Percentiles rank a stretch among this genome's conserved stretches.
These are phyloP conservation scores for Taphrina deformans DNA, from an alignment of 1,139 yeast genomes.

Conservation along the genomic window DNA sequence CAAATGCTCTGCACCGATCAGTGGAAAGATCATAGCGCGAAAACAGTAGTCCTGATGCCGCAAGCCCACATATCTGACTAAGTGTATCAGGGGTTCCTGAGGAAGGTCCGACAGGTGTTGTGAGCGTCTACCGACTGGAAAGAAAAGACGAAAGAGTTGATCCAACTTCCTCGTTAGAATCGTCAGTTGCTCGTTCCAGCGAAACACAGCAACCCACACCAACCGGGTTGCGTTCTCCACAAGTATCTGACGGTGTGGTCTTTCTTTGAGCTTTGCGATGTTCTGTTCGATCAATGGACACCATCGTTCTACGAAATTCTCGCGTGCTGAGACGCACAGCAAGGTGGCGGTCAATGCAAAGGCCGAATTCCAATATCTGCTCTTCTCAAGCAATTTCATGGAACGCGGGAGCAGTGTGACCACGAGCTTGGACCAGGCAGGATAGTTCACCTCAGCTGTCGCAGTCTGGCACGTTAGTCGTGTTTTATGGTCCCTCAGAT, in stretches of 20 bases:
- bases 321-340: constrained; percentile 77
- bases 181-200: constrained; percentile 85
- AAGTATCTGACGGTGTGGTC: constrained; percentile 52
- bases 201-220: constrained; percentile 83
- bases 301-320: constrained; percentile 77
- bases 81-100: constrained; percentile 66
- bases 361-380: constrained; percentile 72
- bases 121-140: constrained; percentile 62
- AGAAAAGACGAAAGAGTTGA: constrained; percentile 56
- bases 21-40: constrained; percentile 70
- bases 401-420: constrained; percentile 60
- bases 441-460: constrained; percentile 94
- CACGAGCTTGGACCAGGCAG: constrained; percentile 87
- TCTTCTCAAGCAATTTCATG: constrained; percentile 49
- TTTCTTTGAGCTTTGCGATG: constrained; percentile 54
- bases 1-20: constrained; percentile 44
- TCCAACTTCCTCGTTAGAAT: constrained; percentile 73
- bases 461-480: constrained; percentile 48
- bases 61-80: constrained; percentile 73
- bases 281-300: constrained; percentile 59
- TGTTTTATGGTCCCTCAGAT: not conserved
- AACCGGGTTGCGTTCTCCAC: constrained; percentile 70
- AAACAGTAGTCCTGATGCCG: constrained; percentile 75
- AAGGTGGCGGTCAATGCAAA: constrained; percentile 70
- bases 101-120: constrained; percentile 70